Conservation (phyloP, 2,329 filamentous ascomycete genomes). For the Venturia carpophila region DNA sequence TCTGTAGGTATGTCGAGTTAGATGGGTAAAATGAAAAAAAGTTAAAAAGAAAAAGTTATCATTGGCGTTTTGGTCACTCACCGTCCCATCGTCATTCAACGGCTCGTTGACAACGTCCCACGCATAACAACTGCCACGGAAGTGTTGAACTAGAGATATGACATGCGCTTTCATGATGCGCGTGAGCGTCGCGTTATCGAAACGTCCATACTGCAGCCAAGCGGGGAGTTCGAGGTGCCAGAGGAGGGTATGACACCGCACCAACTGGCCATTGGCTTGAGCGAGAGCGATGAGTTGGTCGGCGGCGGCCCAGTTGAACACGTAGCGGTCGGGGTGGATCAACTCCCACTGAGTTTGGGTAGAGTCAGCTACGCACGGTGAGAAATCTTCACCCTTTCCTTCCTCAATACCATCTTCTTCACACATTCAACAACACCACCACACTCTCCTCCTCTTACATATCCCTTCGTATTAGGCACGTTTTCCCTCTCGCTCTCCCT, state of each 20-base stretch:
- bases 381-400: neutral
- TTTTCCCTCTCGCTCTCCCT: neutral
- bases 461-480: neutral
- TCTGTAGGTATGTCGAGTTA: conserved; percentile 19
- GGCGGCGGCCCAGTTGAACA: conserved; percentile 49
- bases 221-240: conserved; percentile 15
- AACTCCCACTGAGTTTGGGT: conserved; percentile 44
- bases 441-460: neutral
- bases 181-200: conserved; percentile 11
- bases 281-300: conserved; percentile 56
- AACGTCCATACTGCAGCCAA: conserved; percentile 8
- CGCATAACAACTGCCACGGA: conserved; percentile 31
- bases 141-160: conserved; percentile 31
- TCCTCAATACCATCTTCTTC: neutral
- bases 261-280: conserved; percentile 45
- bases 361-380: neutral
- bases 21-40: too few relatives aligned
- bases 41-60: too few relatives aligned
- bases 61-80: too few relatives aligned
- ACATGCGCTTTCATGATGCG: conserved; percentile 25
- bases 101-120: conserved; percentile 38
- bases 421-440: neutral
- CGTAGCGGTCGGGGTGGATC: conserved; percentile 40
- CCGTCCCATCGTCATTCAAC: conserved; percentile 39
- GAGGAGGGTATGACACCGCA: conserved; percentile 49